Conservation (phyloP, 1,284 basidiomycete genomes). For the Limonomyces culmigenus region DNA sequence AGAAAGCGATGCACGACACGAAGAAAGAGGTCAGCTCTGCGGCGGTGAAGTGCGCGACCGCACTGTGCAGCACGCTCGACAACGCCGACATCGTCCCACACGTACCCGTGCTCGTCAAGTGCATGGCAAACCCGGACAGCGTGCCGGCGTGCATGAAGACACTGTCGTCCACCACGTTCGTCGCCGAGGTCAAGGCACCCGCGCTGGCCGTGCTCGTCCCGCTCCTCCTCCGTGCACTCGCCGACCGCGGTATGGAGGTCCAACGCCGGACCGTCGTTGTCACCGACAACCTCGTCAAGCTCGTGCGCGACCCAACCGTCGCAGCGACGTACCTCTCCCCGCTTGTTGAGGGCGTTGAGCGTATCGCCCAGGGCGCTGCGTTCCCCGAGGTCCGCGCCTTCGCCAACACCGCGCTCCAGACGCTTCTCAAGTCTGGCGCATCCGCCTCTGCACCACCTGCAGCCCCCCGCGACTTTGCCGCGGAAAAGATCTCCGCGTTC, state of each 20-base stretch:
- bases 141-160: constrained; percentile 94
- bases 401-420: constrained; percentile 64
- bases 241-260: constrained; percentile 93
- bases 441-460: constrained; percentile 50
- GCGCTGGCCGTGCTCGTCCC: constrained; percentile 94
- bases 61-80: constrained; percentile 82
- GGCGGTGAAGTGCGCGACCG: constrained; percentile 86
- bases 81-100: constrained; percentile 91
- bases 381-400: constrained; percentile 97
- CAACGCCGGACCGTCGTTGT: constrained; percentile 83
- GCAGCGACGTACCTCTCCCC: constrained; percentile 83
- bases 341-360: constrained; percentile 84
- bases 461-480: constrained; percentile 46
- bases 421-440: constrained; percentile 68
- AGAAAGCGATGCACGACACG: constrained; percentile 92
- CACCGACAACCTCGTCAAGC: constrained; percentile 94
- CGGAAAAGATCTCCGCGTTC: constrained; percentile 39
- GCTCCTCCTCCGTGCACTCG: constrained; percentile 80
- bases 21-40: constrained; percentile 86
- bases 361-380: constrained; percentile 80
- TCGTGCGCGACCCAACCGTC: constrained; percentile 84
- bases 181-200: constrained; percentile 92
- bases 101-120: constrained; percentile 82
- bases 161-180: constrained; percentile 88
- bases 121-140: constrained; percentile 81